Evolutionary conservation across 1,139 yeast genomes (phyloP), one percentile per base, ranked within the genome.

Genomic region (Pichia sp.): DNA sequence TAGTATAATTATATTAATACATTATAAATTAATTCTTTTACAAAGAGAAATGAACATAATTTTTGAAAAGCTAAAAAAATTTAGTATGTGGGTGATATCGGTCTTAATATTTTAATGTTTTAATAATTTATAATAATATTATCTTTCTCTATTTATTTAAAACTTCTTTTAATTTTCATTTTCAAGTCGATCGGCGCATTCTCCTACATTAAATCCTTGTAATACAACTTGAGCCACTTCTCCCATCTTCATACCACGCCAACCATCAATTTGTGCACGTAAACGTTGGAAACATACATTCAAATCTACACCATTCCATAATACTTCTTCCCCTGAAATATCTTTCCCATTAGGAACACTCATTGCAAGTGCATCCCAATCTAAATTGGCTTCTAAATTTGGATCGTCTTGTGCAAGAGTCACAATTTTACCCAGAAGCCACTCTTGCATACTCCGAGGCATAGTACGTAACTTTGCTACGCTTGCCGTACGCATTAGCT

Each of bases 401-500:
- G 41, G 43, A 24, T 40, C 42, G n/a, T 31, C 37, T 29, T n/a
- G 30, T 1, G 39, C 35, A 20, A 54, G 74, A 73, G 57, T 48
- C 12, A 51, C 73, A 72, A 42, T 80, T 53, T 53, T 74, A 67
- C 50, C 72, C 67, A 50, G 78, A 41, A 85, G 58, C 85, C 92
- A 82, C 36, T 73, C 56, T 53, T 74, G 73, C 37, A 82, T 80
- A 20, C 66, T 67, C 5, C 65, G 59, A 31, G 70, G 71, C 70
- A 82, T 78, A 30, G 65, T 66, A 24, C 74, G 65, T 4, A 79
- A 70, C 43, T 81, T 68, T 24, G 65, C 67, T 34, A 69, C 61
- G 7, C 80, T 80, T 58, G 73, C 82, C 52, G 86, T 70, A 57
- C 79, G 82, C 43, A 79, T 64, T 9, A 89, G 60, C 63, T 87